These are phyloP conservation scores for Cylindrotheca fusiformis DNA, from an alignment of 108 stramenopile genomes.

Conservation along the genomic window DNA sequence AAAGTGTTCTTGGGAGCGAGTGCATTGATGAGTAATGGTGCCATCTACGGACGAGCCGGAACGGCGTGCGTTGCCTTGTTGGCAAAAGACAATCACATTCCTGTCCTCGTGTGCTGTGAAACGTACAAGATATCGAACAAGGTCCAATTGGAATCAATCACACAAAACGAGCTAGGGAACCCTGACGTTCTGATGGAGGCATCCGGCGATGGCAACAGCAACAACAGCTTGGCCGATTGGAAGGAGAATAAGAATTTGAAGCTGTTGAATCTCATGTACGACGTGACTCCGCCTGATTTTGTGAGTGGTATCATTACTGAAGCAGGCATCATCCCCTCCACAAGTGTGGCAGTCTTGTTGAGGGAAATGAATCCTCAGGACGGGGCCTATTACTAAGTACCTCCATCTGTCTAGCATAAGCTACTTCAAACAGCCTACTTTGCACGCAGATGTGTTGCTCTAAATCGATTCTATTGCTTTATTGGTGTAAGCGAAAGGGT, in stretches of 20 bases:
- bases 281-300: constrained; percentile 94
- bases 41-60: constrained; percentile 89
- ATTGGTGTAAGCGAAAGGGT: too few species aligned
- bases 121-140: constrained; percentile 98
- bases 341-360: constrained; percentile 94
- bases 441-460: too few species aligned
- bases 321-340: constrained; percentile 95
- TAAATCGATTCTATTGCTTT: too few species aligned
- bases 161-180: constrained; percentile 94
- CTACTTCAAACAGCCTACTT: too few species aligned
- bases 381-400: constrained; percentile 13
- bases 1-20: constrained; percentile 97
- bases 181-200: constrained; percentile 68
- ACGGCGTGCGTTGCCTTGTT: constrained; percentile 93
- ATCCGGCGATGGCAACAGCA: constrained; percentile 14
- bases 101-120: constrained; percentile 97
- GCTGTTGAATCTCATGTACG: constrained; percentile 91
- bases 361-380: constrained; percentile 88
- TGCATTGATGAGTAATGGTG: constrained; percentile 95
- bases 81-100: constrained; percentile 85
- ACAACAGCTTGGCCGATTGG: neutral
- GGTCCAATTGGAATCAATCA: constrained; percentile 95
- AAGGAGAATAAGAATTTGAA: constrained; percentile 46
- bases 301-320: constrained; percentile 97
- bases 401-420: too few species aligned